phyloP scores from a whole-genome alignment of 495 filamentous ascomycete genomes.

The Astrothelium subdiscretum region DNA sequence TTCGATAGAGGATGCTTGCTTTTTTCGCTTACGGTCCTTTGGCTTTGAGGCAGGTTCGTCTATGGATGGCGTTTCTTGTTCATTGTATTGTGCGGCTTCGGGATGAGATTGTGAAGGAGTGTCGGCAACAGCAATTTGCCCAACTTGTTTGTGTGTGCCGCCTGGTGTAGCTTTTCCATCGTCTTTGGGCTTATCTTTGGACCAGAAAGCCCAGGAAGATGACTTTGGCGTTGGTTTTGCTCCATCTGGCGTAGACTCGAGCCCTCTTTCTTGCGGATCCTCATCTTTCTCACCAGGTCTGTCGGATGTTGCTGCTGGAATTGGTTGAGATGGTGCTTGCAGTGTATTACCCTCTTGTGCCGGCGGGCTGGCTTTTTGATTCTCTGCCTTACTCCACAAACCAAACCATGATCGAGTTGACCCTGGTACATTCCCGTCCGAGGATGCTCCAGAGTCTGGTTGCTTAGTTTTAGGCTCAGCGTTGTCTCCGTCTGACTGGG shows the following conservation, averaged over 20 bases:
- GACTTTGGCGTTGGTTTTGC: slow-evolving; percentile 29
- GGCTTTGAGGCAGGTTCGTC: not conserved
- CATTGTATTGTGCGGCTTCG: slow-evolving; percentile 45
- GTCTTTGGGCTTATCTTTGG: slow-evolving; percentile 46
- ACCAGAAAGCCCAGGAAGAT: slow-evolving; percentile 83
- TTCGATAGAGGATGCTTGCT: slow-evolving; percentile 7
- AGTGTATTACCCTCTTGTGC: not conserved
- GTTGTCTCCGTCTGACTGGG: not conserved
- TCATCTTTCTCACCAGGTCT: not conserved
- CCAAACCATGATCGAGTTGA: slow-evolving; percentile 27
- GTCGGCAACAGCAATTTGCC: slow-evolving; percentile 58
- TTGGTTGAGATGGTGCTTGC: not conserved
- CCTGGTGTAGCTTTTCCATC: slow-evolving; percentile 26
- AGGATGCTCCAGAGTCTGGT: not conserved
- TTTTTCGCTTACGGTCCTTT: not conserved
- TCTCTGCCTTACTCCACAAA: slow-evolving; percentile 27
- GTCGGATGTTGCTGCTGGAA: not conserved
- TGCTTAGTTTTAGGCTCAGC: not conserved
- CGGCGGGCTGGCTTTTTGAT: slow-evolving; percentile 17
- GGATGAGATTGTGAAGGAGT: slow-evolving; percentile 52
- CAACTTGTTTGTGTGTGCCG: slow-evolving; percentile 39
- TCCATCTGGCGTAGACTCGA: not conserved
- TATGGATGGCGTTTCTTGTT: slow-evolving; percentile 28
- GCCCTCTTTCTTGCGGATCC: not conserved
- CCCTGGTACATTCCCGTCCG: not conserved